Evolutionary conservation across 2,329 filamentous ascomycete species (phyloP).

Genomic region (Ambrosiella xylebori): DNA sequence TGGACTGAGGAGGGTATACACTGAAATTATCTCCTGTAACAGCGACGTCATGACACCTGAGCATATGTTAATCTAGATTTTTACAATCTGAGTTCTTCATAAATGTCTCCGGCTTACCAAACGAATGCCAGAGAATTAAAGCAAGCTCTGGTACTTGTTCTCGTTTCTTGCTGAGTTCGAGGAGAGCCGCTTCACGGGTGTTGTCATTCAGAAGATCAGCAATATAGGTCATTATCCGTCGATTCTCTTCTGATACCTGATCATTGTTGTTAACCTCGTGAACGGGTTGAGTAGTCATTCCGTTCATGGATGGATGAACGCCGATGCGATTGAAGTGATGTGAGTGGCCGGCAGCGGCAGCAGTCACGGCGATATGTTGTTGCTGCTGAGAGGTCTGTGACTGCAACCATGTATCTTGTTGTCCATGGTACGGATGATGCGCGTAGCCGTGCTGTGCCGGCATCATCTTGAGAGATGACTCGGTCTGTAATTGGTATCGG

Average conservation of each 20-base stretch:
- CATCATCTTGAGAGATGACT: slow-evolving; percentile 34
- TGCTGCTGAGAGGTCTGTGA: slow-evolving; percentile 47
- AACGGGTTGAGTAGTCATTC: slow-evolving; percentile 27
- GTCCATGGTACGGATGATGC: slow-evolving; percentile 48
- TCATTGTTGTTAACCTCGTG: slow-evolving; percentile 45
- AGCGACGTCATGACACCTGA: slow-evolving; percentile 94
- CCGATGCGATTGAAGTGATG: slow-evolving; percentile 59
- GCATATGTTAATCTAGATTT: neutral
- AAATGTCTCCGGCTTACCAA: slow-evolving; percentile 45
- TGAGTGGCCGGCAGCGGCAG: slow-evolving; percentile 34
- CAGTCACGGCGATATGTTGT: slow-evolving; percentile 35
- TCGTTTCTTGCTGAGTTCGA: slow-evolving; percentile 95
- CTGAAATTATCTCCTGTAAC: slow-evolving; percentile 95
- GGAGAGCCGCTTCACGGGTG: slow-evolving; percentile 73
- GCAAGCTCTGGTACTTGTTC: slow-evolving; percentile 95
- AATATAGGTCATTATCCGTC: slow-evolving; percentile 82
- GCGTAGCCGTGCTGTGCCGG: slow-evolving; percentile 47
- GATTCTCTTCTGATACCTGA: slow-evolving; percentile 67
- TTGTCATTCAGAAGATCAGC: slow-evolving; percentile 76
- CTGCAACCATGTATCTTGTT: slow-evolving; percentile 45
- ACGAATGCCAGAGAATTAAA: slow-evolving; percentile 94
- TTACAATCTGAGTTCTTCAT: neutral
- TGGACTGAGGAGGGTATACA: slow-evolving; percentile 90
- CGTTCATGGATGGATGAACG: slow-evolving; percentile 30
- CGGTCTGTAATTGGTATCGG: neutral